A percentile compares a stretch with the other conserved stretches of the same genome.
phyloP scores from a whole-genome alignment of 2,329 filamentous ascomycete genomes.

The Fusarium acutatum region DNA sequence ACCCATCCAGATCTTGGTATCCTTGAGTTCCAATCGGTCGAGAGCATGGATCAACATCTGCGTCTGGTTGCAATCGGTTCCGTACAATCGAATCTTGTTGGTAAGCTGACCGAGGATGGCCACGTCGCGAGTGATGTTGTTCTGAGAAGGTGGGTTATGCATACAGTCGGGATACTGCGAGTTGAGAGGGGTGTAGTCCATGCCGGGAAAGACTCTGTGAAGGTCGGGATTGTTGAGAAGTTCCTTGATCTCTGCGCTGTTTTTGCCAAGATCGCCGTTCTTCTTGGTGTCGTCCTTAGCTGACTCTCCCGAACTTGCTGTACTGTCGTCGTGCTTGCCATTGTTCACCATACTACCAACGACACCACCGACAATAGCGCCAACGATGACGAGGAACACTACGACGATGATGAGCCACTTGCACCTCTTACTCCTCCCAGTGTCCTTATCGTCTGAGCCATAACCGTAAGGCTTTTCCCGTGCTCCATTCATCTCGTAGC shows the following conservation, averaged over 20 bases:
- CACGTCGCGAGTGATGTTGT: constrained; percentile 92
- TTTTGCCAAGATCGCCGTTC: constrained; percentile 76
- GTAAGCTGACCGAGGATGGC: constrained; percentile 91
- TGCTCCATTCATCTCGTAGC: constrained; percentile 45
- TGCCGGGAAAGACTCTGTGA: constrained; percentile 93
- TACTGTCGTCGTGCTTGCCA: constrained; percentile 17
- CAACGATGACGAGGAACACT: constrained; percentile 72
- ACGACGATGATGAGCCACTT: constrained; percentile 73
- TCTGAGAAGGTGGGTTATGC: constrained; percentile 81
- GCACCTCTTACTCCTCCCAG: constrained; percentile 69
- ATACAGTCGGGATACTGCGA: constrained; percentile 89
- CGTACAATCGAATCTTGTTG: constrained; percentile 87
- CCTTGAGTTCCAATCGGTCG: constrained; percentile 73
- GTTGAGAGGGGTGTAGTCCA: constrained; percentile 94
- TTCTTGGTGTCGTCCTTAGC: constrained; percentile 66
- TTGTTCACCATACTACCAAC: constrained; percentile 75
- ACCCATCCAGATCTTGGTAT: constrained; percentile 90
- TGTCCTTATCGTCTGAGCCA: constrained; percentile 69
- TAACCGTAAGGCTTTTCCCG: constrained; percentile 71
- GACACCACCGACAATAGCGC: constrained; percentile 77
- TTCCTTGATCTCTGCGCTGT: constrained; percentile 81
- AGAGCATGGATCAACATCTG: constrained; percentile 91
- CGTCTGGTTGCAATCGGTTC: constrained; percentile 97
- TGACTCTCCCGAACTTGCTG: constrained; percentile 51
- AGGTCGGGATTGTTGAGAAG: constrained; percentile 83